Base-by-base conservation (phyloP, 495 filamentous ascomycete species). In the Acidomyces sp. region DNA sequence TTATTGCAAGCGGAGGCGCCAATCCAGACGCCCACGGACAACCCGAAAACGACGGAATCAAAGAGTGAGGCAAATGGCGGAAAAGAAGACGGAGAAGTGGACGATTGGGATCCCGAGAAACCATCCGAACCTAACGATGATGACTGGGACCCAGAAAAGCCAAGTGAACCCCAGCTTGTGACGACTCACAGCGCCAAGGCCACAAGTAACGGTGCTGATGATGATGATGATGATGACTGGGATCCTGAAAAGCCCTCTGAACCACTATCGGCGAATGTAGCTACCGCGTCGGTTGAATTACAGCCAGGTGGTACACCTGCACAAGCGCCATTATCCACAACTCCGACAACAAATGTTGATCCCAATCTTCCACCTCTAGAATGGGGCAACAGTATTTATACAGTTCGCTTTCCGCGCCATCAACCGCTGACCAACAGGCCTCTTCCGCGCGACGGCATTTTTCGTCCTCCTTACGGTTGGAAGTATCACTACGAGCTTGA, bases 381-480 rank as follows among this genome's bases (percentile, higher is more conserved):
- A 59, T 97, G 87, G 87, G 87, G 88, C 34, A 97, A 97, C 58
- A 70, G 72, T 40, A 81, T 96, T 52, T 97, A 95, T 59, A 71
- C 77, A 12, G 85, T 96, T 26, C 71, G 77, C 17, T 96, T 97
- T 58, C 81, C 84, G 0, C 80, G 80, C 25, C 62, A 73, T 45
- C 85, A 82, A 41, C 51, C 46, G 15, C 43, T 46, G 2, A 27
- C 37, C n/a, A 15, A 21, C 20, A 10, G 23, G 15, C 34, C 34
- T 23, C 28, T 49, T 0, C 85, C 84, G 4, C 64, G 74, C 37
- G 84, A 88, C 40, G 79, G 80, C 28, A 66, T 85, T 26, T 97
- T 96, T 62, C 77, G 90, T 2, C 92, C 92, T 2, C 84, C 86
- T 0, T 97, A 86, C 55, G 92, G 92, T 20, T 95, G 90, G 88